phyloP scores from a whole-genome alignment of 306 rosid genomes.

The Boehmeria nivea region DNA sequence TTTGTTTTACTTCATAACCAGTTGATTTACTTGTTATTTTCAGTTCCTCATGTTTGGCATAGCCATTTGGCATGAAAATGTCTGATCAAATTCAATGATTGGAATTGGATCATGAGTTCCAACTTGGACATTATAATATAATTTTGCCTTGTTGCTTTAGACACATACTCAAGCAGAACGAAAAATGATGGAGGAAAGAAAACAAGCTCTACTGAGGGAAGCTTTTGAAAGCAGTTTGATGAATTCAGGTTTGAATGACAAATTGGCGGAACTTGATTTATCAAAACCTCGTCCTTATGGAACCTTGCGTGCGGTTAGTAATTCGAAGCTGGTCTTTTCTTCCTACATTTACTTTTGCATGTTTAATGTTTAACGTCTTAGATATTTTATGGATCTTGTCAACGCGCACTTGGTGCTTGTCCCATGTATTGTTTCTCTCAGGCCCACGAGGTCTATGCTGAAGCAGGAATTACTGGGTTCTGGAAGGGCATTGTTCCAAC shows the following conservation, averaged over 20 bases:
- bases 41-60: no score
- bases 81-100: no score
- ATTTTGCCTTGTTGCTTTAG: slow-evolving; percentile 20
- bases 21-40: neutral
- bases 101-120: no score
- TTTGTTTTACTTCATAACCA: neutral
- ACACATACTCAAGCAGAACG: slow-evolving; percentile 74
- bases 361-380: no score
- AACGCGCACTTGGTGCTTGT: neutral
- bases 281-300: slow-evolving; percentile 26
- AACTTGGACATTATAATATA: neutral
- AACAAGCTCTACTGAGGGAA: slow-evolving; percentile 40
- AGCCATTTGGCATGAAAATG: no score
- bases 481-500: slow-evolving; percentile 90
- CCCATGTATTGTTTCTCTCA: slow-evolving; percentile 16
- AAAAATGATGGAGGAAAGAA: slow-evolving; percentile 58
- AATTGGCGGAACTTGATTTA: slow-evolving; percentile 23
- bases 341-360: neutral
- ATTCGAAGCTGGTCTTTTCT: neutral
- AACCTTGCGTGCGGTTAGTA: slow-evolving; percentile 27
- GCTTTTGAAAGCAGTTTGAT: slow-evolving; percentile 40
- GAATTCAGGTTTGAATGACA: slow-evolving; percentile 22
- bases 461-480: slow-evolving; percentile 66
- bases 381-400: no score
- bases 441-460: slow-evolving; percentile 59